These are phyloP conservation scores for Cucumis hystrix DNA, from an alignment of 306 rosid genomes.

Conservation along the genomic window DNA sequence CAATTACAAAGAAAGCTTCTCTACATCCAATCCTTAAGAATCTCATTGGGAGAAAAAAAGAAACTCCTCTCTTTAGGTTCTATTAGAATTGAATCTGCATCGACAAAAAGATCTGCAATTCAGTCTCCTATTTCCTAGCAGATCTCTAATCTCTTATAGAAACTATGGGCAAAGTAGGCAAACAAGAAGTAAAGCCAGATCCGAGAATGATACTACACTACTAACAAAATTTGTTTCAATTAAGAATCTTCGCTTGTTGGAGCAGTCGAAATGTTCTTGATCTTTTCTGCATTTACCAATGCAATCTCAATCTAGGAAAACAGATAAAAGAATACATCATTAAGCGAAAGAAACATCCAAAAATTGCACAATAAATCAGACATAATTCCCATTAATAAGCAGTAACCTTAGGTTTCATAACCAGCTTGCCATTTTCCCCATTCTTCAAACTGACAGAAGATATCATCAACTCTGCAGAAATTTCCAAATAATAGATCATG, in stretches of 20 bases:
- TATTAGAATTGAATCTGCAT: neutral
- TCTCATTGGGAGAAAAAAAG: neutral
- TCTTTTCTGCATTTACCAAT: slow-evolving; percentile 24
- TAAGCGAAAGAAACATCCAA: neutral
- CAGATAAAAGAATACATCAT: neutral
- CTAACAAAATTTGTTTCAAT: neutral
- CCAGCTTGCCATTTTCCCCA: slow-evolving; percentile 20
- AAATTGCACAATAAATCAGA: neutral
- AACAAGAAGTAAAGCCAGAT: neutral
- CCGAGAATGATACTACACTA: neutral
- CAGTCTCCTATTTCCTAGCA: neutral
- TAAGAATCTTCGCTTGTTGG: slow-evolving; percentile 9
- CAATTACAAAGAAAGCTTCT: neutral
- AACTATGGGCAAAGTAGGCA: neutral
- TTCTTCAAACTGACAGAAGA: slow-evolving; percentile 28
- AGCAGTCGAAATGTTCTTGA: slow-evolving; percentile 13
- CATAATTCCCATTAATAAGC: neutral
- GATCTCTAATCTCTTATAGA: neutral
- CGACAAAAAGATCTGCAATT: neutral
- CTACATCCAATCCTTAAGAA: neutral
- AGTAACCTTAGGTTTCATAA: slow-evolving; percentile 54
- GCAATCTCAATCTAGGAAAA: slow-evolving; percentile 34
- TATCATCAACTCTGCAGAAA: slow-evolving; percentile 19
- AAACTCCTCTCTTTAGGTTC: neutral
- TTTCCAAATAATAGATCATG: slow-evolving; percentile 8